Conservation (phyloP, 345 rosid genomes). For the Bruguiera parviflora region DNA sequence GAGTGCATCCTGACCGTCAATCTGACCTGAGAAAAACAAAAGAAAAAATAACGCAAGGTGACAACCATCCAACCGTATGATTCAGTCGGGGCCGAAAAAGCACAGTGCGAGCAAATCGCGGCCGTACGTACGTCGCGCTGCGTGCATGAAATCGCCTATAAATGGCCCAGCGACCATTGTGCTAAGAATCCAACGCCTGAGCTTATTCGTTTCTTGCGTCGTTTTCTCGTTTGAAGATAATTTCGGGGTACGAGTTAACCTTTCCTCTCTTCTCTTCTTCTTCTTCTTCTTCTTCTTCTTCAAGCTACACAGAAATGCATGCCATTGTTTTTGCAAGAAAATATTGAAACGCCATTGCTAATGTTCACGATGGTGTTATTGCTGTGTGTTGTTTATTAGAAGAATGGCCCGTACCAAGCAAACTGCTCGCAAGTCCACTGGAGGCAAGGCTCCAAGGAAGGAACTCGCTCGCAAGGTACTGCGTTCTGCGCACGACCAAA, state of each 20-base stretch:
- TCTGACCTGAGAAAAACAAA: no score
- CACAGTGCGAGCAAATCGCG: neutral
- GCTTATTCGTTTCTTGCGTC: no score
- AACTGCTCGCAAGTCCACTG: slow-evolving; percentile 33
- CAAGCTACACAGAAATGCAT: neutral
- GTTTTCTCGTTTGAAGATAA: no score
- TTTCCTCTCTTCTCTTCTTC: neutral
- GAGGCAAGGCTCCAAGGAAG: slow-evolving; percentile 30
- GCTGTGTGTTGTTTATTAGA: neutral
- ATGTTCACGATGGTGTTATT: neutral
- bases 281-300: neutral
- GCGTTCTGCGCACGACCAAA: no score
- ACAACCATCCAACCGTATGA: slow-evolving; percentile 8
- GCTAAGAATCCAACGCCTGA: no score
- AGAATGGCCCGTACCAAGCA: slow-evolving; percentile 34
- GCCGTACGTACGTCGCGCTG: neutral
- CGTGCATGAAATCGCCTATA: neutral
- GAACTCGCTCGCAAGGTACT: slow-evolving; percentile 27
- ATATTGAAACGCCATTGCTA: no score
- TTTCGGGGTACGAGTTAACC: no score
- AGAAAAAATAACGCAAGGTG: slow-evolving; percentile 1
- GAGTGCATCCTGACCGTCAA: no score
- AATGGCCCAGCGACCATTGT: no score
- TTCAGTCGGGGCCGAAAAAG: neutral
- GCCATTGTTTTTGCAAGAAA: no score